Evolutionary conservation across 768 basidiomycete genomes (phyloP).

Genomic region (Tubosaeta sp.): DNA sequence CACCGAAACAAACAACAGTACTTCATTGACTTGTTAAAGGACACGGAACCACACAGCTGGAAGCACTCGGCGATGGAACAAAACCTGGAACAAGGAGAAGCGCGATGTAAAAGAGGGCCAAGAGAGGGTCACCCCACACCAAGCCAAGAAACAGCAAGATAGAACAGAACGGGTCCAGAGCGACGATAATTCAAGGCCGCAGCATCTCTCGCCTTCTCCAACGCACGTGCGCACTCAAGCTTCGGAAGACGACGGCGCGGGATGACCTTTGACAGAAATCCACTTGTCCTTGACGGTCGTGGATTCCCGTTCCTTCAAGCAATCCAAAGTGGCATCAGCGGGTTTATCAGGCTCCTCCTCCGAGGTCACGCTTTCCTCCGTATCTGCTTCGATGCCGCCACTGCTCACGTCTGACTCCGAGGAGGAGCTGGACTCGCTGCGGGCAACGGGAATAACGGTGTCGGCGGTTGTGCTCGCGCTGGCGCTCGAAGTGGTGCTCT

Average conservation of each 20-base stretch:
- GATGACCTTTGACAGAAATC: conserved; percentile 65
- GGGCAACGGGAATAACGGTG: conserved; percentile 18
- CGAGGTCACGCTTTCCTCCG: conserved; percentile 71
- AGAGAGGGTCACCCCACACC: not conserved
- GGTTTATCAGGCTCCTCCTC: conserved; percentile 58
- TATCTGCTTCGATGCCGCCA: conserved; percentile 64
- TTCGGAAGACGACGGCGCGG: conserved; percentile 3
- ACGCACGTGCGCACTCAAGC: conserved; percentile 1
- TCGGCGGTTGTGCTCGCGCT: conserved; percentile 10
- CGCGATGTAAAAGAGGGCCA: not conserved
- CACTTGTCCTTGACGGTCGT: conserved; percentile 58
- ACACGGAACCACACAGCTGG: conserved; percentile 12
- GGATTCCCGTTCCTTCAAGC: conserved; percentile 16
- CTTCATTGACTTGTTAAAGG: conserved; percentile 20
- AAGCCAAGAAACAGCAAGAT: not conserved
- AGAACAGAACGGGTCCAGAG: conserved; percentile 6
- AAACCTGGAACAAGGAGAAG: conserved; percentile 3
- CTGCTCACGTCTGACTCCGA: conserved; percentile 60
- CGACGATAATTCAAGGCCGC: not conserved
- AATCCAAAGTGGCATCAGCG: conserved; percentile 11
- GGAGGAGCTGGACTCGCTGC: conserved; percentile 38
- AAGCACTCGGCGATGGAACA: conserved; percentile 15
- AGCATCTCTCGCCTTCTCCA: not conserved
- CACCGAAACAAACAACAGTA: conserved; percentile 16
- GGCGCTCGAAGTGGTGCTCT: conserved; percentile 12